Conservation (phyloP, 169 alveolate species). For the Eimeria acervulina region DNA sequence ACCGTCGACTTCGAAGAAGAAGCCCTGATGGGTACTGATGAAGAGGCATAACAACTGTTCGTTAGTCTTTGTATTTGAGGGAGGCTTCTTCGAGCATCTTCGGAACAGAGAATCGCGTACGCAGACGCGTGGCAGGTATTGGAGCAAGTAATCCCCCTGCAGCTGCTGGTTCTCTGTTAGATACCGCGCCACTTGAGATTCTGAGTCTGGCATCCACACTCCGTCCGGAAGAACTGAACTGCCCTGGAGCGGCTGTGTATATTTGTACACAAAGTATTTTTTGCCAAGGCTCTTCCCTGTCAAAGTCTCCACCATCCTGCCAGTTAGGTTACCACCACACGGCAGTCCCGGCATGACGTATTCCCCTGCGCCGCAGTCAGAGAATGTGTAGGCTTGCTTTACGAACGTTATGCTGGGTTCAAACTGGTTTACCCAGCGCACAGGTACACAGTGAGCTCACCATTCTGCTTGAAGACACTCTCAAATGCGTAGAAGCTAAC, state of each 20-base stretch:
- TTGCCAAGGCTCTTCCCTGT: slow-evolving; percentile 51
- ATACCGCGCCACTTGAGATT: slow-evolving; percentile 32
- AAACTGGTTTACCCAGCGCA: not conserved
- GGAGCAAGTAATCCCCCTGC: slow-evolving; percentile 4
- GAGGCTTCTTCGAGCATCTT: slow-evolving; percentile 49
- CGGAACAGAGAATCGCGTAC: not conserved
- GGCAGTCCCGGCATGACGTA: slow-evolving; percentile 75
- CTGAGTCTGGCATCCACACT: slow-evolving; percentile 53
- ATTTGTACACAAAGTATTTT: slow-evolving; percentile 36
- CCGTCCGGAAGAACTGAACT: slow-evolving; percentile 10
- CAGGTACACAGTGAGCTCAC: not conserved
- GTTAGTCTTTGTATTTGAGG: not conserved
- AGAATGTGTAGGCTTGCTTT: not conserved
- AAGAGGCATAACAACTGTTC: slow-evolving; percentile 67
- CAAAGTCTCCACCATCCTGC: slow-evolving; percentile 55
- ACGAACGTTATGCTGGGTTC: not conserved
- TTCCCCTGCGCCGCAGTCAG: slow-evolving; percentile 13
- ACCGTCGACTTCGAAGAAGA: slow-evolving; percentile 68
- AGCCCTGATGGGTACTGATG: slow-evolving; percentile 38
- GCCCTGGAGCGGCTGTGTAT: not conserved
- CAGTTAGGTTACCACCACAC: slow-evolving; percentile 71
- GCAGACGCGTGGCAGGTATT: slow-evolving; percentile 58
- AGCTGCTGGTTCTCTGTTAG: not conserved
- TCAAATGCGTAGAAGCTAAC: slow-evolving; percentile 53
- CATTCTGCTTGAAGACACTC: slow-evolving; percentile 45